phyloP scores from a whole-genome alignment of 1,284 basidiomycete species.

The Naganishia sp. region DNA sequence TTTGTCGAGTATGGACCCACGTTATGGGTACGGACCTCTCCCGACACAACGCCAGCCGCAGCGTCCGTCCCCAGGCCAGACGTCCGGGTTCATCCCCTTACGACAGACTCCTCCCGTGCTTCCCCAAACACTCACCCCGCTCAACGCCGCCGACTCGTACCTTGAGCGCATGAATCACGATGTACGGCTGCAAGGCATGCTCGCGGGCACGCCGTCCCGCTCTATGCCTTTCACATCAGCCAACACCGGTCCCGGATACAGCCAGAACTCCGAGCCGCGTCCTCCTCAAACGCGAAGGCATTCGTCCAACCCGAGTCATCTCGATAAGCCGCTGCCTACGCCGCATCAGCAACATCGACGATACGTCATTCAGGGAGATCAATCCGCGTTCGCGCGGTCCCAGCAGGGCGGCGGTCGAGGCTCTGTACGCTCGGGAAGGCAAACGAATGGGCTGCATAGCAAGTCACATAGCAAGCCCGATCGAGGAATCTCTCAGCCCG shows the following conservation, averaged over 20 bases:
- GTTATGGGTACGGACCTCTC: background rate
- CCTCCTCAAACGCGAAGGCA: slow-evolving; percentile 4
- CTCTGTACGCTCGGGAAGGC: slow-evolving; percentile 2
- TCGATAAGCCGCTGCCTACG: slow-evolving; percentile 30
- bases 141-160: slow-evolving; percentile 43
- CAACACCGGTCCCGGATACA: background rate
- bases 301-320: slow-evolving; percentile 10
- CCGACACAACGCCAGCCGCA: background rate
- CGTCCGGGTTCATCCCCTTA: slow-evolving; percentile 4
- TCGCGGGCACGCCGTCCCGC: slow-evolving; percentile 38
- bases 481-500: slow-evolving; percentile 26
- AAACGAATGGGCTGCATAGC: slow-evolving; percentile 1
- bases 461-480: background rate
- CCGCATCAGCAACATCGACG: slow-evolving; percentile 21
- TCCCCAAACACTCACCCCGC: slow-evolving; percentile 16
- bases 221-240: slow-evolving; percentile 36
- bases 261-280: background rate
- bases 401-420: background rate
- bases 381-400: slow-evolving; percentile 7
- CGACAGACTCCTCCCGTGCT: slow-evolving; percentile 18
- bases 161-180: slow-evolving; percentile 47
- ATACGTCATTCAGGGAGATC: slow-evolving; percentile 9
- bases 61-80: slow-evolving; percentile 8
- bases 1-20: background rate
- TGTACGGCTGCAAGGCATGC: slow-evolving; percentile 42